Base-by-base conservation (phyloP, 75 land plant species). In the Chamaecyparis obtusa region DNA sequence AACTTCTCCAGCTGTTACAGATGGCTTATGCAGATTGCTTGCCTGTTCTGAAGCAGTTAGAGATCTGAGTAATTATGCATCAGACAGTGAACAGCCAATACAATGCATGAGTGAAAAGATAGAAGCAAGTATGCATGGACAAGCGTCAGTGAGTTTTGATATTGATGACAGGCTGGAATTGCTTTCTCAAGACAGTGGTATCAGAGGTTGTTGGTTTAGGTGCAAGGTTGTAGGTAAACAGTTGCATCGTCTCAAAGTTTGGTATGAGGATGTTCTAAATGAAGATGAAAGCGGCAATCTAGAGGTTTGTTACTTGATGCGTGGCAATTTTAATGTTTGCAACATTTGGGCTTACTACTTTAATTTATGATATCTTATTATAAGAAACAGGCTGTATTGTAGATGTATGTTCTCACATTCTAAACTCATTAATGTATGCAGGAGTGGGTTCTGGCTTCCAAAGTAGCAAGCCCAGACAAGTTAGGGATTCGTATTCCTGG, bases 121-220 rank as follows among this genome's bases (percentile, higher is more conserved):
- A 17, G 32, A 81, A 46, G 76, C 15, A 74, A 9, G n/a, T 81
- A 3, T 81, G 32, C 83, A 81, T 44, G 15, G 11, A 81, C 83
- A 81, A 46, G 54, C 32, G n/a, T 46, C 0, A 7, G 32, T 46
- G 49, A 13, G 51, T 46, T 84, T 55, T 84, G 67, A 84, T 35
- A 56, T 90, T 54, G 99, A 92, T 44, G 93, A 92, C 48, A 88
- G 89, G 24, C 88, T 97, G 39, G 99, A 97, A 90, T 90, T 94
- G 36, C 92, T 97, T 49, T 93, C 89, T 46, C 95, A 95, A 76
- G 99, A 97, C 85, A 97, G 99, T 91, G 99, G 97, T 51, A 90
- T 97, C 16, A 89, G 99, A 86, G 99, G 99, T 16, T 97, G 99
- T 49, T 97, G 99, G 99, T 93, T 92, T 87, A 90, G 88, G 88